Percentiles rank a stretch among this genome's conserved stretches.
Conservation (phyloP, 805 yeast species). For the Spathaspora sp. region DNA sequence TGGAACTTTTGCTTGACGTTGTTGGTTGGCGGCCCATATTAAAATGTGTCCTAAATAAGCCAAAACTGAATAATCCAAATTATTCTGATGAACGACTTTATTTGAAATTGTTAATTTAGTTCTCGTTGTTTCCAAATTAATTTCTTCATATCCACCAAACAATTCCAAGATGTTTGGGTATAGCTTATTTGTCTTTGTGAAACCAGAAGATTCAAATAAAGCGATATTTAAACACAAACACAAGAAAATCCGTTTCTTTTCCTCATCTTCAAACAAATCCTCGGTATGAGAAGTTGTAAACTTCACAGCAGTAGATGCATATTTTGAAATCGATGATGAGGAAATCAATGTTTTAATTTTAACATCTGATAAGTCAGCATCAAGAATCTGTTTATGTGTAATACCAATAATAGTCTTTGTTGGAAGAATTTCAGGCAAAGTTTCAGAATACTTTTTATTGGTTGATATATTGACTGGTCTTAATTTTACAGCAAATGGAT, state of each 20-base stretch:
- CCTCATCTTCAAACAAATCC: constrained; percentile 20
- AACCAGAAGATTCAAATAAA: constrained; percentile 32
- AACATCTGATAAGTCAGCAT: constrained; percentile 30
- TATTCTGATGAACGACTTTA: constrained; percentile 29
- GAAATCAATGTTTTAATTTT: constrained; percentile 32
- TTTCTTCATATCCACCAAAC: constrained; percentile 26
- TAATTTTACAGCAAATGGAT: constrained; percentile 22
- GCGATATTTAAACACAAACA: constrained; percentile 32
- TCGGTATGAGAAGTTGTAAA: constrained; percentile 22
- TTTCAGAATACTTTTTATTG: constrained; percentile 21
- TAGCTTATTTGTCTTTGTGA: constrained; percentile 20
- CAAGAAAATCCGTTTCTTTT: constrained; percentile 20
- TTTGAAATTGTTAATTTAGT: constrained; percentile 33
- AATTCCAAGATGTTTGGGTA: constrained; percentile 24
- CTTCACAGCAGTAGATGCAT: constrained; percentile 22
- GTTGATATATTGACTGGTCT: constrained; percentile 17
- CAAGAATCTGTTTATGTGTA: constrained; percentile 30
- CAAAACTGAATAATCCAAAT: constrained; percentile 35
- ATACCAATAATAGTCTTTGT: constrained; percentile 36
- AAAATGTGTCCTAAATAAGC: constrained; percentile 36
- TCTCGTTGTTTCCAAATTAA: constrained; percentile 28
- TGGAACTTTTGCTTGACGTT: constrained; percentile 10
- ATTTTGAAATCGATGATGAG: constrained; percentile 27
- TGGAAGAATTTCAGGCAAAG: constrained; percentile 29
- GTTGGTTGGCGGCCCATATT: constrained; percentile 32